Base-by-base conservation (phyloP, 352 stramenopile species). In the Pythium pectinolyticum region DNA sequence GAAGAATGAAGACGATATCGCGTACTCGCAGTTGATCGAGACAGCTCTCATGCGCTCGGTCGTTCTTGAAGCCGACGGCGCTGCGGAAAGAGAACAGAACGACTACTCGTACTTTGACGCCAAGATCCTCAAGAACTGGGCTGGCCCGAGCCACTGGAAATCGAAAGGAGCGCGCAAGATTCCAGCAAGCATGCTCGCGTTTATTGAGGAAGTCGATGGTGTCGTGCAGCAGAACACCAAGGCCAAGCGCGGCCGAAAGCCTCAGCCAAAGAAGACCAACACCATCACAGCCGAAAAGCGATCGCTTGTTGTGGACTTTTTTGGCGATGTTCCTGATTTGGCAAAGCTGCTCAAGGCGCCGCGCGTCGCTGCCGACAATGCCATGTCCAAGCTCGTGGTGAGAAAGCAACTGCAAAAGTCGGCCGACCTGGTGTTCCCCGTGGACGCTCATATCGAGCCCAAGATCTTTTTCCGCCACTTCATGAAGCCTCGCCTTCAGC, bases 41-140 rank as follows among this genome's bases (percentile, higher is more conserved):
- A 90, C 73, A 32, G 84, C 84, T 17, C 66, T 94, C 2, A 71
- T 92, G 55, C 73, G 81, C 2, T 91, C 84, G 1, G 75, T 71
- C 11, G 72, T 69, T 6, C 45, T 76, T 22, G 69, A 76, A 24
- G 63, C 81, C 5, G 82, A 90, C 46, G 71, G 57, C 43, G 78
- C 84, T 2, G 60, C 43, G 3, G 69, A 78, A 56, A 48, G 82
- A 12, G 70, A 69, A 4, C 72, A 69, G 58, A 77, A 77, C 48
- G 85, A 94, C 30, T 94, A 94, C 53, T 91, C 83, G 48, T 94
- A 90, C 58, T 94, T 92, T 40, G 85, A 94, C 41, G 73, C 83
- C 1, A 92, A 94, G 59, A 73, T 90, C 75, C 71, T 94, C 27
- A 84, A 86, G 19, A 94, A 94, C 54, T 92, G 83, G 83, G 83